These are phyloP conservation scores for Exophiala mesophila DNA, from an alignment of 2,329 filamentous ascomycete species.

Conservation along the genomic window DNA sequence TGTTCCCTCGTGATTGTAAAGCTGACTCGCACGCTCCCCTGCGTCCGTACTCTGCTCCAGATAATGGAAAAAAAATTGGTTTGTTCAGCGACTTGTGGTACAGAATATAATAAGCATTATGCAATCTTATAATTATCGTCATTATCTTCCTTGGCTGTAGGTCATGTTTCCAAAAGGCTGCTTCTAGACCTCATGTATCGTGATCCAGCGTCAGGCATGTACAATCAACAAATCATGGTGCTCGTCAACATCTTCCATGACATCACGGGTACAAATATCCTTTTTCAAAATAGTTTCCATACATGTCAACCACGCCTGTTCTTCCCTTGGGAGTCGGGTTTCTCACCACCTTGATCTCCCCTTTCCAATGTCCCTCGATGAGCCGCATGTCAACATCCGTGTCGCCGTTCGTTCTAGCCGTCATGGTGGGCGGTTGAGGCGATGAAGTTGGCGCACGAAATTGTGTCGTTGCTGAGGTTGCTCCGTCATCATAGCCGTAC, in stretches of 20 bases:
- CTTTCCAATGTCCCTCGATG: constrained; percentile 57
- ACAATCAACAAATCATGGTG: too few species aligned
- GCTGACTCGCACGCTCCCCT: too few species aligned
- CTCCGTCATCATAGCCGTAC: constrained; percentile 18
- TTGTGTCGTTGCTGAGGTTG: constrained; percentile 7
- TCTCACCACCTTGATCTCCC: constrained; percentile 54
- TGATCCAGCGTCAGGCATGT: too few species aligned
- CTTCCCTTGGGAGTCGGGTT: constrained; percentile 34
- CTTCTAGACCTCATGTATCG: too few species aligned
- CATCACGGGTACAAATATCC: constrained; percentile 48
- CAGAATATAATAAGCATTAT: too few species aligned
- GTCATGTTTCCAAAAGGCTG: too few species aligned
- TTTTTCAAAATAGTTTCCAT: constrained; percentile 51
- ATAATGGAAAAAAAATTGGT: too few species aligned
- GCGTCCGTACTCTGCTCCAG: too few species aligned
- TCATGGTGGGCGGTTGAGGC: constrained; percentile 17
- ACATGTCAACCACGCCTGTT: constrained; percentile 46
- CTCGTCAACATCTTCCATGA: background rate
- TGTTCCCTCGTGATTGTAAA: too few species aligned
- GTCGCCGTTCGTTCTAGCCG: constrained; percentile 18
- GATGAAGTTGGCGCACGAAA: constrained; percentile 1
- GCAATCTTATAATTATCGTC: too few species aligned
- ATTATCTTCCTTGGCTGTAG: too few species aligned
- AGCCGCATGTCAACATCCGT: constrained; percentile 32
- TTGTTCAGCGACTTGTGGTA: too few species aligned